Base-by-base conservation (phyloP, 1,284 basidiomycete species). In the Ganoderma lingzhi region DNA sequence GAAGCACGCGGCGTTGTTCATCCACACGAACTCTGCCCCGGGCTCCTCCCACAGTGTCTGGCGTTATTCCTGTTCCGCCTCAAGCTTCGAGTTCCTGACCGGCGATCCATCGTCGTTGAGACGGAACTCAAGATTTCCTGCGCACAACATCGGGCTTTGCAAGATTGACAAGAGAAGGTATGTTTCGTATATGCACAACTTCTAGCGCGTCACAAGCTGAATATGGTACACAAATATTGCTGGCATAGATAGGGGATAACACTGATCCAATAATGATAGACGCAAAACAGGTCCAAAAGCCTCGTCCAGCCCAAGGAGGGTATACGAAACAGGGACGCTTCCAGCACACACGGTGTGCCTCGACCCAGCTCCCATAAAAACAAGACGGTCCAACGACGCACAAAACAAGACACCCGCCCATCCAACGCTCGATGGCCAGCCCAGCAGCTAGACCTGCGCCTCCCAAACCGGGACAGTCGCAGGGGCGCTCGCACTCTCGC, bases 401-500 rank as follows among this genome's bases (percentile, higher is more conserved):
- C 19, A 53, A n/a, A 23, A 41, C 51, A 64, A 56, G 9, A 8
- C 63, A 42, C 63, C 37, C 32, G 56, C 35, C 35, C 6, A 19
- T 39, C 64, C 28, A 48, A 41, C 62, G 58, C 41, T 15, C 32
- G 55, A 23, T 23, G 23, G 23, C 23, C 23, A 23, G 23, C 23
- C 23, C 23, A 23, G 51, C 35, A 17, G 2, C 56, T 58, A 39
- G 17, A 9, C 35, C 35, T 58, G 56, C 30, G 17, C 55, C 42
- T 51, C 45, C 61, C 62, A 41, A 39, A 28, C 60, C 15, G 58
- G 48, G 45, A 68, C 59, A 8, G 44, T 28, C 23, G 63, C 63
- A 12, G 67, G 67, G 32, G 66, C 64, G 45, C 66, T 62, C 58
- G 58, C 61, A 64, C 61, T 71, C 56, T 55, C 65, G 32, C 61